Conservation (phyloP, 1,284 basidiomycete species). For the Apiotrichum gamsii region DNA sequence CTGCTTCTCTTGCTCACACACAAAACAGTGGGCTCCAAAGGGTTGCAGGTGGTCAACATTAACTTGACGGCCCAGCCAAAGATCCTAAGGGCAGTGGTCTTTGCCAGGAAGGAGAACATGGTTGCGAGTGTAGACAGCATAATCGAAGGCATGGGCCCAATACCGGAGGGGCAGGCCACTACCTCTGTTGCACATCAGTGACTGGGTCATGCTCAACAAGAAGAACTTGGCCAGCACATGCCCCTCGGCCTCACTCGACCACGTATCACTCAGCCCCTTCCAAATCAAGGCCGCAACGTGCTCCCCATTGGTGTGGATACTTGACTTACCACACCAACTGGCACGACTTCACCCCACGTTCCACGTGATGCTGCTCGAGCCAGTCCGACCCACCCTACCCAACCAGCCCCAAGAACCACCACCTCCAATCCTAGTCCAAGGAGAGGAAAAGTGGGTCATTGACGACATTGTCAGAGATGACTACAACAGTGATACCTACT, state of each 20-base stretch:
- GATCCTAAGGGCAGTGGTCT: too few species aligned
- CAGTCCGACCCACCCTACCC: conserved; percentile 41
- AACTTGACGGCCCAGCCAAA: too few species aligned
- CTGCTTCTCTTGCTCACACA: too few species aligned
- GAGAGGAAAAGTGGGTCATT: conserved; percentile 25
- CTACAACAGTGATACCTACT: too few species aligned
- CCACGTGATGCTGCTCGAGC: conserved; percentile 45
- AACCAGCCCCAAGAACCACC: conserved; percentile 33
- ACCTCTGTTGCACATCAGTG: conserved; percentile 16
- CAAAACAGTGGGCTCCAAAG: too few species aligned
- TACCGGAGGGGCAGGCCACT: neutral
- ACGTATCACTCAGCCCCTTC: conserved; percentile 47
- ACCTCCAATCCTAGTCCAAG: conserved; percentile 27
- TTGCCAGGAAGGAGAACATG: too few species aligned
- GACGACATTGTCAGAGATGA: conserved; percentile 27
- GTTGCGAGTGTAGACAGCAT: too few species aligned
- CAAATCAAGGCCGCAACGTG: conserved; percentile 2
- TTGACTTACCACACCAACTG: conserved; percentile 41
- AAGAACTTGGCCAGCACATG: conserved; percentile 43
- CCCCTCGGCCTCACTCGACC: conserved; percentile 47
- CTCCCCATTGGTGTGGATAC: conserved; percentile 16
- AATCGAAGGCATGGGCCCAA: too few species aligned
- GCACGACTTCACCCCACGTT: conserved; percentile 48
- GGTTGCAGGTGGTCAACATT: too few species aligned
- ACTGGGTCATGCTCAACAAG: conserved; percentile 45